These are phyloP conservation scores for Talaromyces sp. DNA, from an alignment of 2,329 filamentous ascomycete genomes.

Conservation along the genomic window DNA sequence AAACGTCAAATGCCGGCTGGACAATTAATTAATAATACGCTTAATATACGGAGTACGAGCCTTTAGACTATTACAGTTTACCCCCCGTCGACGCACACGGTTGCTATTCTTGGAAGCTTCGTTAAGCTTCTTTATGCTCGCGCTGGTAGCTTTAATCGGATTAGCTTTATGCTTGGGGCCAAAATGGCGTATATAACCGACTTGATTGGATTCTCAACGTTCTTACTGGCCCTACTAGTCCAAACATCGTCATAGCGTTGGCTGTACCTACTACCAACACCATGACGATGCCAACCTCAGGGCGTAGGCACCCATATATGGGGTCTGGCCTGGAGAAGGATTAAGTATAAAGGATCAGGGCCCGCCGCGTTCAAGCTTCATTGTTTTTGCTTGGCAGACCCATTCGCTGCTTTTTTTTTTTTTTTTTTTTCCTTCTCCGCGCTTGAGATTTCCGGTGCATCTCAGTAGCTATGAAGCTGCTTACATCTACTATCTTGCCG, in stretches of 20 bases:
- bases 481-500: conserved; percentile 10
- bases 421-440: background rate
- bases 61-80: no score
- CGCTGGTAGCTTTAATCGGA: background rate
- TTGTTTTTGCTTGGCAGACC: background rate
- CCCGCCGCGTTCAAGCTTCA: background rate
- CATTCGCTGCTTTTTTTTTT: background rate
- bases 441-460: background rate
- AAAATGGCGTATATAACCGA: background rate
- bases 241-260: no score
- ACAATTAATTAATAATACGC: background rate
- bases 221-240: no score
- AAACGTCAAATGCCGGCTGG: background rate
- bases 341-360: background rate
- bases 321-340: background rate
- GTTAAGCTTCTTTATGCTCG: background rate
- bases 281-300: no score
- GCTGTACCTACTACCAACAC: no score
- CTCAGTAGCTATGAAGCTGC: conserved; percentile 9
- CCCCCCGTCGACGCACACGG: no score
- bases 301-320: background rate
- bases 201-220: no score
- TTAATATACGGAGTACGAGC: background rate
- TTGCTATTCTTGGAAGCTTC: no score
- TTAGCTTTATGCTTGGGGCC: background rate